Base-by-base conservation (phyloP, 78 protist genomes). In the Pelomyxa schiedti region DNA sequence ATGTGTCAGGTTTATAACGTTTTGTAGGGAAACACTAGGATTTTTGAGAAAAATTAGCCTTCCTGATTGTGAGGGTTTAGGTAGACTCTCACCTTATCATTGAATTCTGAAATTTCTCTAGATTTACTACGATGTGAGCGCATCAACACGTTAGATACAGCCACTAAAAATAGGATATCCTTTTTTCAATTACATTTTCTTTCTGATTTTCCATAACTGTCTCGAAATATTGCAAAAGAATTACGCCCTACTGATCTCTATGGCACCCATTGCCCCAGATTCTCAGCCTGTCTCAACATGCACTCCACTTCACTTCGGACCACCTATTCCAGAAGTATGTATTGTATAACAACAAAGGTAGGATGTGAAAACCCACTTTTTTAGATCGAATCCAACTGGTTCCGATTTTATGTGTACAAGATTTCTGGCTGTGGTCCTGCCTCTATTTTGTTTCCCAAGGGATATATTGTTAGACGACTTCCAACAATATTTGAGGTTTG, bases 201-300 rank as follows among this genome's bases (percentile, higher is more conserved):
- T 53, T 70, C n/a, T 35, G 35, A 8, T 58, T 7, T 4, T 6
- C 24, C 38, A 73, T 43, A 36, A 4, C 52, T 53, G 81, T 38
- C 0, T 0, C 3, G 81, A 84, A 7, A 36, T 91, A 1, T 77
- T 94, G 36, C 41, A 30, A 8, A 63, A 66, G 41, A 90, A 88
- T 78, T 94, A 94, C 76, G 67, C 73, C 1, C 4, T 85, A 3
- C 43, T 93, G 9, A 40, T 94, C 26, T 69, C 94, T 36, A 90
- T 90, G 91, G 90, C 95, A 1, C 98, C 98, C 1, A 39, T 86
- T 24, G 3, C 82, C 0, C 40, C 38, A 6, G 88, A 80, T 9
- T 41, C 58, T 8, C 32, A 67, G 37, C 77, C 77, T 28, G 76
- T 80, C 38, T 76, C 72, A 16, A 5, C 74, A 0, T 1, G 66